phyloP scores from a whole-genome alignment of 225 moss, liverwort and hornwort species.

The Takakia lepidozioides region DNA sequence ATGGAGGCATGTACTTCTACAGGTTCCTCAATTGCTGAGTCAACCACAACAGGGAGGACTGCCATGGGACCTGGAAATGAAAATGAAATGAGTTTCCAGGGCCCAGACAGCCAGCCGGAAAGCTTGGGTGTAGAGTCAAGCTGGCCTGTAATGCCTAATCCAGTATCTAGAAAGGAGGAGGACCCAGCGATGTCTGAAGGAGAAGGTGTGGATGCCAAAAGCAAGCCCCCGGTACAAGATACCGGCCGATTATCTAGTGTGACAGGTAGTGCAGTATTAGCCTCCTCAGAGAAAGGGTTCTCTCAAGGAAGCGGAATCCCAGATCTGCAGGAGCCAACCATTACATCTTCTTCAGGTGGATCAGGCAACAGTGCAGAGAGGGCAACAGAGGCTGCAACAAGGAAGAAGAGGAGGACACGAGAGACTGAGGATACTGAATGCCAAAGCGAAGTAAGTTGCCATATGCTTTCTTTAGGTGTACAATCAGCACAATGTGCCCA shows the following conservation, averaged over 20 bases:
- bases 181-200: conserved; percentile 18
- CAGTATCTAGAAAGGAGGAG: conserved; percentile 25
- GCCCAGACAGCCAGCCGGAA: conserved; percentile 23
- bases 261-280: conserved; percentile 19
- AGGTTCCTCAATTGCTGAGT: conserved; percentile 69
- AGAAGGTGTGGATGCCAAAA: conserved; percentile 23
- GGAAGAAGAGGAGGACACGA: conserved; percentile 47
- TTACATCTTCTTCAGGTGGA: conserved; percentile 78
- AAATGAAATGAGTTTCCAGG: conserved; percentile 16
- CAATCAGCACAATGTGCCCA: no score
- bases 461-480: background rate
- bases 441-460: conserved; percentile 76
- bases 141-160: conserved; percentile 32
- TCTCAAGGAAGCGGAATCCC: conserved; percentile 30
- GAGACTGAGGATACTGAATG: conserved; percentile 78
- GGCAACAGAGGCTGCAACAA: conserved; percentile 39
- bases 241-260: conserved; percentile 33
- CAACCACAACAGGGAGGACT: conserved; percentile 39
- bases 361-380: conserved; percentile 64
- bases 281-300: conserved; percentile 28
- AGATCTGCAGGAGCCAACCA: conserved; percentile 62
- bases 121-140: conserved; percentile 33
- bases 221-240: conserved; percentile 29
- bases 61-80: conserved; percentile 28
- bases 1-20: conserved; percentile 52